Conservation (phyloP, 306 rosid species). For the Rosa lucieae region DNA sequence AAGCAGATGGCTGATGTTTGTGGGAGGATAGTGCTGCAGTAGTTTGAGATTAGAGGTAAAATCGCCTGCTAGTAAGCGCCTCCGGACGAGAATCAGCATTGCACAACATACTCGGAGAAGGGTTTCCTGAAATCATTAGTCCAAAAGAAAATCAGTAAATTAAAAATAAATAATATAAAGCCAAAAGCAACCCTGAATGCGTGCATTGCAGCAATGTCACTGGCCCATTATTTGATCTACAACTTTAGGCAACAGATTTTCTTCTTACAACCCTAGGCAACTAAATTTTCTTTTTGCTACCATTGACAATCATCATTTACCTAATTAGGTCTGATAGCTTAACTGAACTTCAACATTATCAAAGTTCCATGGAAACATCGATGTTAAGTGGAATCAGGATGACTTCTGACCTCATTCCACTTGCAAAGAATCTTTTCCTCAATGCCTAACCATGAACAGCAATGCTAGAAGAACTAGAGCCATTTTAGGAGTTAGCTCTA, state of each 20-base stretch:
- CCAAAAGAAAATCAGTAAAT: not conserved
- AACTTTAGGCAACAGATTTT: not conserved
- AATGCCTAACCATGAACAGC: constrained; percentile 26
- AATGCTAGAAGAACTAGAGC: not conserved
- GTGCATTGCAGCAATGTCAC: not conserved
- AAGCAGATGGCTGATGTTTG: constrained; percentile 94
- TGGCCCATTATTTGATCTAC: not conserved
- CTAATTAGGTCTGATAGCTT: not conserved
- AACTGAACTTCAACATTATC: not conserved
- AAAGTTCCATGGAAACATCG: not conserved
- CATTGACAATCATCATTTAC: not conserved
- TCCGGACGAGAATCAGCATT: constrained; percentile 85
- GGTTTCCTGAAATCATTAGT: constrained; percentile 62
- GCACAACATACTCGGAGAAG: constrained; percentile 95
- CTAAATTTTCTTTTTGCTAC: not conserved
- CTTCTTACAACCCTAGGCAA: not conserved
- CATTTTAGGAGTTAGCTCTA: constrained; percentile 14
- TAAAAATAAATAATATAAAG: not conserved
- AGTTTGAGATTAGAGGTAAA: constrained; percentile 95
- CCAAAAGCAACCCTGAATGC: not conserved
- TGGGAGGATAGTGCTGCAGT: constrained; percentile 82
- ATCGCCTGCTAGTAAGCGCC: constrained; percentile 96
- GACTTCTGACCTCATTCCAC: constrained; percentile 33
- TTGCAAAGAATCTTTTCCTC: constrained; percentile 47
- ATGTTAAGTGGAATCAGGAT: constrained; percentile 11